These are phyloP conservation scores for Scutellaria barbata DNA, from an alignment of 257 asterid genomes.

Conservation along the genomic window DNA sequence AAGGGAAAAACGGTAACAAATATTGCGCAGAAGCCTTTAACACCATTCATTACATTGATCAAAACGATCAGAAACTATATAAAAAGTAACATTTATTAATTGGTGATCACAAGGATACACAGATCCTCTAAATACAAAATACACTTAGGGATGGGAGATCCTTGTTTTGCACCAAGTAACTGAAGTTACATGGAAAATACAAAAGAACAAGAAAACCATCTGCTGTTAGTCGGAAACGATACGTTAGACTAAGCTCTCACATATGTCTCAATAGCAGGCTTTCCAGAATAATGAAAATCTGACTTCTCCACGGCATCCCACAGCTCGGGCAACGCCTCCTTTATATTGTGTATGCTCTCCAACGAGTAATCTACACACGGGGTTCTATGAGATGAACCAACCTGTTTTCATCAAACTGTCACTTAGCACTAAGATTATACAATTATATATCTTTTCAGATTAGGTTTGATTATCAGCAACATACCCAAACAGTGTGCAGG, in stretches of 20 bases:
- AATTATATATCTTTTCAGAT: neutral
- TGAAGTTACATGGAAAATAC: neutral
- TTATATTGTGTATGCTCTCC: slow-evolving; percentile 86
- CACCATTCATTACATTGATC: too few relatives aligned
- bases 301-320: slow-evolving; percentile 68
- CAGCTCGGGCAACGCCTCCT: slow-evolving; percentile 86
- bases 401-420: slow-evolving; percentile 44
- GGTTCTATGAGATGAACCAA: slow-evolving; percentile 66
- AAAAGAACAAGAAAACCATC: neutral
- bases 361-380: slow-evolving; percentile 72
- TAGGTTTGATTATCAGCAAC: slow-evolving; percentile 15
- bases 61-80: too few relatives aligned
- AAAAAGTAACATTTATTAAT: neutral
- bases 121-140: slow-evolving; percentile 19
- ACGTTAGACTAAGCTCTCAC: slow-evolving; percentile 55
- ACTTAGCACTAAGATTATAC: neutral
- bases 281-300: slow-evolving; percentile 48
- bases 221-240: neutral
- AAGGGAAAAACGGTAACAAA: too few relatives aligned
- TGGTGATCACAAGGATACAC: slow-evolving; percentile 3
- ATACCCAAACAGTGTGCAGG: slow-evolving; percentile 80
- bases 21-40: too few relatives aligned
- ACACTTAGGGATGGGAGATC: slow-evolving; percentile 1
- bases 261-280: slow-evolving; percentile 60
- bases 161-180: neutral